Percentiles rank a stretch among this genome's conserved stretches.
Conservation (phyloP, 345 rosid species). For the Boechera divaricarpa region DNA sequence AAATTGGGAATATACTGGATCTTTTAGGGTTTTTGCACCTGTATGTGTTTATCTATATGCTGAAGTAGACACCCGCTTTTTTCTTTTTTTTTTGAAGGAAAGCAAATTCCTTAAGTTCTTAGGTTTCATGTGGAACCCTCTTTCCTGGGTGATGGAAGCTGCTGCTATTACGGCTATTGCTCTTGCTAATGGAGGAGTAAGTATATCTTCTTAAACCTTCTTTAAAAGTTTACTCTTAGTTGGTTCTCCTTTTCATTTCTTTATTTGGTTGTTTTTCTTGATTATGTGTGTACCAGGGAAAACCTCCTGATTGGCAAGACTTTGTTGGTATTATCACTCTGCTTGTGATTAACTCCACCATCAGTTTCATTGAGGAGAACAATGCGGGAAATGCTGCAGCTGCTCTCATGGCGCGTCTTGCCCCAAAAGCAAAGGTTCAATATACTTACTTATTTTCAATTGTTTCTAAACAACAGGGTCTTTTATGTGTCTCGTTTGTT, state of each 20-base stretch:
- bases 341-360: slow-evolving; percentile 87
- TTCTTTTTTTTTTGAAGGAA: slow-evolving; percentile 59
- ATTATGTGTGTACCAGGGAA: slow-evolving; percentile 54
- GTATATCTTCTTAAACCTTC: slow-evolving; percentile 22
- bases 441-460: slow-evolving; percentile 21
- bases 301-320: slow-evolving; percentile 99
- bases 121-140: slow-evolving; percentile 99
- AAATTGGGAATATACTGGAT: not conserved
- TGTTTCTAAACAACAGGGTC: not conserved
- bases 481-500: not conserved
- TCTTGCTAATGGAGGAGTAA: slow-evolving; percentile 97
- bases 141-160: slow-evolving; percentile 99
- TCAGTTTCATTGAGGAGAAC: slow-evolving; percentile 95
- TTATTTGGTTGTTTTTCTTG: slow-evolving; percentile 44
- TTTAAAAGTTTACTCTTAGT: not conserved
- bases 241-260: slow-evolving; percentile 39
- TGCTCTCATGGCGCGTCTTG: slow-evolving; percentile 96
- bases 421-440: slow-evolving; percentile 89
- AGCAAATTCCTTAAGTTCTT: slow-evolving; percentile 84
- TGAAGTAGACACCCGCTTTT: slow-evolving; percentile 11
- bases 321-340: slow-evolving; percentile 90
- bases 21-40: slow-evolving; percentile 18
- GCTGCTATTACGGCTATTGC: slow-evolving; percentile 99
- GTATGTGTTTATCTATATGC: not conserved
- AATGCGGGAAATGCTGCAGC: slow-evolving; percentile 99